Base-by-base conservation (phyloP, 2,329 filamentous ascomycete genomes). In the Proliferodiscus dingleyae region DNA sequence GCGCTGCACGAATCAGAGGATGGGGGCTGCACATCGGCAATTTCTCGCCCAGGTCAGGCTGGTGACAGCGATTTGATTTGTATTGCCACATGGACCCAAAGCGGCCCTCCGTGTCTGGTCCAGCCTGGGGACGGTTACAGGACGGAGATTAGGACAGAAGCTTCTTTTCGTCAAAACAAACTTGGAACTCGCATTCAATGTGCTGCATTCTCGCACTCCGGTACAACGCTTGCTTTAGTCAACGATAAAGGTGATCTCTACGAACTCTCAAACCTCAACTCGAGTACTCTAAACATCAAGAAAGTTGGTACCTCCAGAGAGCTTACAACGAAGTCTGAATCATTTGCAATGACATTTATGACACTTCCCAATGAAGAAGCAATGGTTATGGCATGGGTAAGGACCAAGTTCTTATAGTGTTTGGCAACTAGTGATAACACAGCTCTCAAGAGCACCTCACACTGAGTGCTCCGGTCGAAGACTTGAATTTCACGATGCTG, bases 11-110 rank as follows among this genome's bases (percentile, higher is more conserved):
- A 70, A 44, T 68, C 64, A 0, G 68, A 70, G 52, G 68, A 70
- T 43, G 65, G 66, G 33, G 68, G 68, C 0, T 51, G 69, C 2
- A 64, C 67, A 0, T 58, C 66, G 0, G 66, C 63, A 2, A 56
- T 68, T n/a, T 66, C 64, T 40, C 60, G 66, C 8, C 59, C 64
- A 1, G 62, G 60, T 4, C 37, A 47, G 10, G 57, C 62, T 5
- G 62, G 58, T 3, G 64, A 66, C 24, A 66, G 67, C 11, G 57
- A 64, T 32, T 43, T 69, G 13, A 49, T 70, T 4, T 69, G 67
- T 41, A 56, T 70, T 13, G 66, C 62, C 1, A 69, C 67, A 0
- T 70, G 68, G 68, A 70, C 68, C 2, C 68, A 69, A 47, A 69
- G 66, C 1, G 68, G 68, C 2, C 56, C 58, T n/a, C 68, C 68